A percentile compares a stretch with the other conserved stretches of the same genome.
phyloP scores from a whole-genome alignment of 2,329 filamentous ascomycete genomes.

The Colletotrichum melonis region DNA sequence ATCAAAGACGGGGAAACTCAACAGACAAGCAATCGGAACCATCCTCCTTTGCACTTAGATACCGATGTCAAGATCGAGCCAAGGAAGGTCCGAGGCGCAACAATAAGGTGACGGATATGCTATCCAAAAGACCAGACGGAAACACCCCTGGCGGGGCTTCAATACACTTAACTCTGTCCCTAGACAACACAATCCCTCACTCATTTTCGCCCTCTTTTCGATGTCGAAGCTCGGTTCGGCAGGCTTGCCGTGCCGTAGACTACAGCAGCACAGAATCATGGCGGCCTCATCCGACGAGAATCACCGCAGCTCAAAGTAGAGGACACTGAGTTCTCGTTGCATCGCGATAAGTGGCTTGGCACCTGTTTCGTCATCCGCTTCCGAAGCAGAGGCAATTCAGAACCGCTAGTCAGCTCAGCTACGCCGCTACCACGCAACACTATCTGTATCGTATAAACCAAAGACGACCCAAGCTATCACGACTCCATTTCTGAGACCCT shows the following conservation, averaged over 20 bases:
- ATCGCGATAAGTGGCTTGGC: conserved; percentile 16
- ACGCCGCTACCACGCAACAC: not conserved
- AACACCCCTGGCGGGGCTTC: conserved; percentile 24
- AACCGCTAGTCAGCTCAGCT: not conserved
- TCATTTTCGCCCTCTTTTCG: not conserved
- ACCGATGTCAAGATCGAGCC: conserved; percentile 1
- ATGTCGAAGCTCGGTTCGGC: not conserved
- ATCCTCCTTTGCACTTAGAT: conserved; percentile 2
- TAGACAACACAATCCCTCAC: conserved; percentile 4
- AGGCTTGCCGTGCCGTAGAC: not conserved
- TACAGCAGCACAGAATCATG: not conserved
- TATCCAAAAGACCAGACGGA: conserved; percentile 32
- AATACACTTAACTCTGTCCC: conserved; percentile 1
- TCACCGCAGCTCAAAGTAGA: not conserved
- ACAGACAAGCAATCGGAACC: not conserved
- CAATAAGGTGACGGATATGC: conserved; percentile 17
- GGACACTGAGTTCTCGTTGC: not conserved
- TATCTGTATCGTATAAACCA: not conserved
- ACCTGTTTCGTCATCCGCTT: not conserved
- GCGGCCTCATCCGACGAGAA: not conserved
- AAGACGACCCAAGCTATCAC: not conserved
- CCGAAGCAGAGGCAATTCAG: not conserved
- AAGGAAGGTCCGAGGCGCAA: conserved; percentile 7
- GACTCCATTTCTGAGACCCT: not conserved
- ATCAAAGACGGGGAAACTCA: conserved; percentile 22